phyloP scores from a whole-genome alignment of 1,284 basidiomycete genomes.

The Blastosporella zonata region DNA sequence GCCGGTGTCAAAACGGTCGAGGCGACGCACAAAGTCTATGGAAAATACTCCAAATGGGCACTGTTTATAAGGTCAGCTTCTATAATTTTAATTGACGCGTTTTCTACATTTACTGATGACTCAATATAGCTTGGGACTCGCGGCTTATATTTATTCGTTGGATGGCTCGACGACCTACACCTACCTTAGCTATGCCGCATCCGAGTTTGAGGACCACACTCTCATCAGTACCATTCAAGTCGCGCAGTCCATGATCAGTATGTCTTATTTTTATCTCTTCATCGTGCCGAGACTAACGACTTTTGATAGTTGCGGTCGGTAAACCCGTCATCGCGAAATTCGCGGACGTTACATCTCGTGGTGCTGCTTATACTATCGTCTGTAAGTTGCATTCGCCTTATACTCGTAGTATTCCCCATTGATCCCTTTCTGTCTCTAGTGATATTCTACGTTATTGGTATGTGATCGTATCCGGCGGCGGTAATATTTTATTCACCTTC shows the following conservation, averaged over 20 bases:
- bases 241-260: slow-evolving; percentile 56
- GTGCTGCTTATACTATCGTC: slow-evolving; percentile 59
- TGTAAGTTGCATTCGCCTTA: slow-evolving; percentile 41
- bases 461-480: background rate
- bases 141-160: slow-evolving; percentile 75
- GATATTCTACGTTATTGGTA: slow-evolving; percentile 54
- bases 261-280: slow-evolving; percentile 9
- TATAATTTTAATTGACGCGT: background rate
- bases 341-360: slow-evolving; percentile 64
- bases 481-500: background rate
- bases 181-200: slow-evolving; percentile 65
- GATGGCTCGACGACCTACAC: slow-evolving; percentile 68
- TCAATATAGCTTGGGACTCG: slow-evolving; percentile 53
- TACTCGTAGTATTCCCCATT: background rate
- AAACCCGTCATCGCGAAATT: slow-evolving; percentile 83
- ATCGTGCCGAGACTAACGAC: background rate
- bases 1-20: slow-evolving; percentile 50
- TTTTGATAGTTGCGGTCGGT: slow-evolving; percentile 39
- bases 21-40: slow-evolving; percentile 50
- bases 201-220: slow-evolving; percentile 57
- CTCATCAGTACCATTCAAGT: slow-evolving; percentile 65
- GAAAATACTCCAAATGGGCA: slow-evolving; percentile 55
- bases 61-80: slow-evolving; percentile 55
- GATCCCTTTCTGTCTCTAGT: slow-evolving; percentile 31
- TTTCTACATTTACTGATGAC: background rate